phyloP scores from a whole-genome alignment of 306 rosid species.

The Clitoria ternatea region DNA sequence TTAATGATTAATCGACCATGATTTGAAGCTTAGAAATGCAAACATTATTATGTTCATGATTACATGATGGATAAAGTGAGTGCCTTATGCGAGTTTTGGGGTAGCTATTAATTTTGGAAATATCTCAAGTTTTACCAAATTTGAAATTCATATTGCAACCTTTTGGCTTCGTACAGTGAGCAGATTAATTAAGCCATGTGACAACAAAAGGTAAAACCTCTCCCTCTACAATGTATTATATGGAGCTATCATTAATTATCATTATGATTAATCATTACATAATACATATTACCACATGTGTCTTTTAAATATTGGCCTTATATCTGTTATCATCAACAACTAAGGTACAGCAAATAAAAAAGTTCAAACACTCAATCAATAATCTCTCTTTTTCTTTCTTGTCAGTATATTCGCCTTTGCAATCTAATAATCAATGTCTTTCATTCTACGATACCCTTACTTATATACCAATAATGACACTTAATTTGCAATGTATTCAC shows the following conservation, averaged over 20 bases:
- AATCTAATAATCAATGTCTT: slow-evolving; percentile 37
- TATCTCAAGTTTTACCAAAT: background rate
- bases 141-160: slow-evolving; percentile 2
- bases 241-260: slow-evolving; percentile 36
- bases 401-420: slow-evolving; percentile 34
- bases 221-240: slow-evolving; percentile 7
- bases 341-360: slow-evolving; percentile 12
- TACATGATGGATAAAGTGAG: background rate
- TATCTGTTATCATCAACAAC: slow-evolving; percentile 40
- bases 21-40: background rate
- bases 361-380: slow-evolving; percentile 34
- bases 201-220: slow-evolving; percentile 5
- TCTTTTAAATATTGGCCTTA: slow-evolving; percentile 41
- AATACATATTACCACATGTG: slow-evolving; percentile 41
- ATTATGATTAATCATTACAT: slow-evolving; percentile 41
- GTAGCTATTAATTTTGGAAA: background rate
- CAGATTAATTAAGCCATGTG: slow-evolving; percentile 25
- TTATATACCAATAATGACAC: slow-evolving; percentile 19
- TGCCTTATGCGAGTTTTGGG: slow-evolving; percentile 6
- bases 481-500: background rate
- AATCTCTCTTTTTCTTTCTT: slow-evolving; percentile 18
- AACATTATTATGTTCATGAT: slow-evolving; percentile 15
- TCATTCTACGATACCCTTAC: slow-evolving; percentile 30
- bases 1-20: background rate
- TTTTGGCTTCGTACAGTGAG: slow-evolving; percentile 1